phyloP scores from a whole-genome alignment of 257 asterid species.

The Lantana camara region DNA sequence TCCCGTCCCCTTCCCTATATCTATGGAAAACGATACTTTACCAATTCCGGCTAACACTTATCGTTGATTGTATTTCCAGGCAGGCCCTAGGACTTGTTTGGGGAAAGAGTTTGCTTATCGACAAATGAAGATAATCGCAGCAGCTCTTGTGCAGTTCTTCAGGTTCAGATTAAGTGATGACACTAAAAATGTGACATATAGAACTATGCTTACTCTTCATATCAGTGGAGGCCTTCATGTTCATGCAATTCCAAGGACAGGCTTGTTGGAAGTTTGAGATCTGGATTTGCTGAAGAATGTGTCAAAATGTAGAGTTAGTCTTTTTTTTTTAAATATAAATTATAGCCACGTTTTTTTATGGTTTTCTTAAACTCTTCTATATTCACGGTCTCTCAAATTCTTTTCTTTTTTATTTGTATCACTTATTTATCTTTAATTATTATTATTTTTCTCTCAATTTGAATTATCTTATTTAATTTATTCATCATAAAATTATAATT shows the following conservation, averaged over 20 bases:
- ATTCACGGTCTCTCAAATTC: too few relatives aligned
- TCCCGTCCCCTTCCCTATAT: too few relatives aligned
- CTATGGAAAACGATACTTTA: too few relatives aligned
- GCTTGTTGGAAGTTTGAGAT: constrained; percentile 2
- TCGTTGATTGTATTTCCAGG: constrained; percentile 39
- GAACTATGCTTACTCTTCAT: constrained; percentile 74
- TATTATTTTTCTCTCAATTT: too few relatives aligned
- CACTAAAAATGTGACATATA: constrained; percentile 48
- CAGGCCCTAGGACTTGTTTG: constrained; percentile 68
- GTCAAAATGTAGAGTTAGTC: too few relatives aligned
- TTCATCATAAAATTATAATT: too few relatives aligned
- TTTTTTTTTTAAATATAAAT: too few relatives aligned
- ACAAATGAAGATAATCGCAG: constrained; percentile 68
- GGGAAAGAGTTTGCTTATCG: constrained; percentile 74
- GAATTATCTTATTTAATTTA: too few relatives aligned
- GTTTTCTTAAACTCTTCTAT: too few relatives aligned
- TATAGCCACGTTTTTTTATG: too few relatives aligned
- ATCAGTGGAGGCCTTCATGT: constrained; percentile 58
- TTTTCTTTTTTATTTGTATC: too few relatives aligned
- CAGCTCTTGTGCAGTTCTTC: constrained; percentile 57
- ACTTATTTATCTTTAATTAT: too few relatives aligned
- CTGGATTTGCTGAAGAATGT: neutral
- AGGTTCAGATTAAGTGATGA: constrained; percentile 50
- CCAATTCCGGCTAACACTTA: neutral
- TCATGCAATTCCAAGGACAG: constrained; percentile 46